A percentile compares a stretch with the other conserved stretches of the same genome.
Evolutionary conservation across 352 stramenopile species (phyloP).

Genomic region (Aphanomyces invadans): DNA sequence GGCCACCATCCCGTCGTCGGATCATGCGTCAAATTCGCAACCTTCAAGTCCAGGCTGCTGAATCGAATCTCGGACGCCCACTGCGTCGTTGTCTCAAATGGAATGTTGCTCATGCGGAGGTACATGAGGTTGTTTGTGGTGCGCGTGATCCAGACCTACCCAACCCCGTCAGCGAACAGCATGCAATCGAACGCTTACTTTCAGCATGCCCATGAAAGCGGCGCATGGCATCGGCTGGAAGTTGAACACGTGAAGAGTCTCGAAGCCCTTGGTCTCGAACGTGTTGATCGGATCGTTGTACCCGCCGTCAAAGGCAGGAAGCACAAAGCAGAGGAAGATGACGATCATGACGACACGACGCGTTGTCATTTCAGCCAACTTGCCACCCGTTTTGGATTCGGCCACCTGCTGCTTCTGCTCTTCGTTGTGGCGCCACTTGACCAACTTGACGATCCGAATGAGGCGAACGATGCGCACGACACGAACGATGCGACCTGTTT

Average conservation of each 20-base stretch:
- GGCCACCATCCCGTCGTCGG: conserved; percentile 32
- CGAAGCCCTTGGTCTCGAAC: conserved; percentile 80
- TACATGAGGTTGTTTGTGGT: conserved; percentile 27
- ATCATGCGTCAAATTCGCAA: neutral
- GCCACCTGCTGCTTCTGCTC: conserved; percentile 49
- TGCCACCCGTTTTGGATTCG: conserved; percentile 83
- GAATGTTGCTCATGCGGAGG: neutral
- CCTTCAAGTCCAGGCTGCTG: neutral
- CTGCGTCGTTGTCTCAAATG: neutral
- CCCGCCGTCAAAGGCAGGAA: conserved; percentile 80
- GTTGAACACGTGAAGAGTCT: conserved; percentile 55
- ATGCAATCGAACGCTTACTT: conserved; percentile 25
- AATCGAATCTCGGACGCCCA: neutral
- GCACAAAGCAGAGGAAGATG: conserved; percentile 82
- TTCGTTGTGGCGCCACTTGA: conserved; percentile 71
- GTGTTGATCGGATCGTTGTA: conserved; percentile 70
- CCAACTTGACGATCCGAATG: conserved; percentile 80
- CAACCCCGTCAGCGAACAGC: conserved; percentile 33
- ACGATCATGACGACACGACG: conserved; percentile 84
- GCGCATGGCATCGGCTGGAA: conserved; percentile 18
- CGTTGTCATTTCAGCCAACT: conserved; percentile 83
- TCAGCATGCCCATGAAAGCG: neutral
- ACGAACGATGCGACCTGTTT: conserved; percentile 78
- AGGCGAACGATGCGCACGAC: conserved; percentile 73
- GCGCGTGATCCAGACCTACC: conserved; percentile 26